A percentile compares a stretch with the other conserved stretches of the same genome.
These are phyloP conservation scores for Aurinia saxatilis DNA, from an alignment of 345 rosid species.

Conservation along the genomic window DNA sequence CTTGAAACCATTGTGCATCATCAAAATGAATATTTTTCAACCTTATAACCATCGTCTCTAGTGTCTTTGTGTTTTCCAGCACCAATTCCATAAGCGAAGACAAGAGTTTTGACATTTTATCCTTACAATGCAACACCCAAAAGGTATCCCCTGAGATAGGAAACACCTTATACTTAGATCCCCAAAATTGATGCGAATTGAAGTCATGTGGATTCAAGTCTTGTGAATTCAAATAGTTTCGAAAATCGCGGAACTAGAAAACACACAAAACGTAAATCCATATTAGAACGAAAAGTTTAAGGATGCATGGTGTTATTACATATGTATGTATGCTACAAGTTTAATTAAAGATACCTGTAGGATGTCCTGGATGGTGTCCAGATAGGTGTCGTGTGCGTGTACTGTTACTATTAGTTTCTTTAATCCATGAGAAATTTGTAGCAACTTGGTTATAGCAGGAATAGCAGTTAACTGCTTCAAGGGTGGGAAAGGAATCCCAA, in stretches of 20 bases:
- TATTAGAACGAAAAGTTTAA: too few relatives aligned
- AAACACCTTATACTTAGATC: neutral
- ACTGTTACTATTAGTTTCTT: constrained; percentile 19
- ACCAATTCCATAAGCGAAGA: neutral
- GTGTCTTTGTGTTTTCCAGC: neutral
- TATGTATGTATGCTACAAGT: too few relatives aligned
- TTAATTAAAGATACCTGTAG: neutral
- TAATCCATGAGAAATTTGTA: constrained; percentile 13
- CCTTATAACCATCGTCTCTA: neutral
- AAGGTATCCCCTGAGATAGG: neutral
- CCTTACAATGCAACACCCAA: too few relatives aligned
- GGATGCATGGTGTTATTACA: too few relatives aligned
- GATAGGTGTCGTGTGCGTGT: too few relatives aligned
- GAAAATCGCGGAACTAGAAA: too few relatives aligned
- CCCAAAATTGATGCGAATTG: neutral
- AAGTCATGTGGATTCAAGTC: too few relatives aligned
- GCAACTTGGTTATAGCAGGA: constrained; percentile 6
- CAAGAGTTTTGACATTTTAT: neutral
- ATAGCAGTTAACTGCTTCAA: neutral
- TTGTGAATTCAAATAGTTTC: neutral
- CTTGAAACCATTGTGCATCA: neutral
- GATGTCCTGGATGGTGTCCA: too few relatives aligned
- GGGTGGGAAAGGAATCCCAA: neutral
- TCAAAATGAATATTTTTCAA: neutral
- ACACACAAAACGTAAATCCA: too few relatives aligned